Conservation (phyloP, 1,139 yeast species). For the Sugiyamaella japonica region DNA sequence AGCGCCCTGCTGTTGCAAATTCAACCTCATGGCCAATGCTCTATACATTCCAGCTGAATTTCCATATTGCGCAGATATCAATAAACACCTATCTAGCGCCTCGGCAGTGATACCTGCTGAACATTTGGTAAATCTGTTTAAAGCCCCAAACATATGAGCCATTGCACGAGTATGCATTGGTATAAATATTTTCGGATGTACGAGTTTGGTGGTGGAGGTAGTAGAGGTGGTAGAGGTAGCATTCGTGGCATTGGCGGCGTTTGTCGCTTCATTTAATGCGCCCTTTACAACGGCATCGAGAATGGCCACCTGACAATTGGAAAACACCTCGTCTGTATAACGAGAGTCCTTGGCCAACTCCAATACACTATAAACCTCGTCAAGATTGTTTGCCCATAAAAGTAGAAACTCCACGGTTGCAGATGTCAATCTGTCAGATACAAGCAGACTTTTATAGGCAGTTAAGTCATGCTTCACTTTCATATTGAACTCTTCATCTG, state of each 20-base stretch:
- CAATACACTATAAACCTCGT: conserved; percentile 36
- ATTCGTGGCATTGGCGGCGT: neutral
- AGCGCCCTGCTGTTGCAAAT: conserved; percentile 20
- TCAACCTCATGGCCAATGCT: conserved; percentile 33
- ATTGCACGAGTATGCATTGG: conserved; percentile 31
- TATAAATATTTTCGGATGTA: conserved; percentile 16
- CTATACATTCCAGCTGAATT: conserved; percentile 37
- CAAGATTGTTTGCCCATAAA: conserved; percentile 30
- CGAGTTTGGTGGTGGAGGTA: conserved; percentile 5
- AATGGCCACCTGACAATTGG: conserved; percentile 34
- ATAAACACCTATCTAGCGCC: conserved; percentile 35
- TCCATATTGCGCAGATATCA: conserved; percentile 35
- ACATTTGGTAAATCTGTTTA: conserved; percentile 31
- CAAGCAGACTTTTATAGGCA: conserved; percentile 27
- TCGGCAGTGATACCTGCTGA: conserved; percentile 31
- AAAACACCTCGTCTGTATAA: conserved; percentile 29
- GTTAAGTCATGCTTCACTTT: conserved; percentile 29
- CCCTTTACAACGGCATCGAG: conserved; percentile 32
- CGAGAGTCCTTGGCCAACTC: conserved; percentile 31
- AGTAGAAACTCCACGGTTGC: conserved; percentile 34
- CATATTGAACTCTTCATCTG: conserved; percentile 29
- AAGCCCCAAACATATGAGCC: conserved; percentile 39
- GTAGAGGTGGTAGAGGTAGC: neutral
- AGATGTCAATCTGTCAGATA: conserved; percentile 31
- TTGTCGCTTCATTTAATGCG: conserved; percentile 14